Evolutionary conservation across 2,329 filamentous ascomycete genomes (phyloP).

Genomic region (Fusarium tricinctum): DNA sequence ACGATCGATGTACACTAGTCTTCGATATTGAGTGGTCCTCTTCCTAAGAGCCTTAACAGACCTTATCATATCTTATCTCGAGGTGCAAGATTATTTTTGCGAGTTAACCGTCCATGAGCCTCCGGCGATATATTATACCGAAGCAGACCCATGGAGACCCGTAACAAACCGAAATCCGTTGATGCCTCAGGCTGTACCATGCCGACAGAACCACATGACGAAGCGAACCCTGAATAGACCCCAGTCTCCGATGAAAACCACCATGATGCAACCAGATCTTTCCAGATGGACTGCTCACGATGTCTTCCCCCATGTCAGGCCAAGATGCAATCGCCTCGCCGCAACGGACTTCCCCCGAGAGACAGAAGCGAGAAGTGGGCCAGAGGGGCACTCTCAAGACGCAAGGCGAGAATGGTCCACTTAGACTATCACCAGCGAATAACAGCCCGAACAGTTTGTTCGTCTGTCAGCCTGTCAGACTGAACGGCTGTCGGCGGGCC

Average conservation of each 20-base stretch:
- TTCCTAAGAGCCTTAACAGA: conserved; percentile 19
- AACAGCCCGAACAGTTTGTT: neutral
- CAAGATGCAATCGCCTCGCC: conserved; percentile 15
- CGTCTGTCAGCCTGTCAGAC: neutral
- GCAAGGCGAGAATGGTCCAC: conserved; percentile 17
- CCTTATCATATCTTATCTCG: conserved; percentile 22
- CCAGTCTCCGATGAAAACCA: conserved; percentile 24
- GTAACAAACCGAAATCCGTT: neutral
- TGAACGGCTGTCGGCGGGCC: conserved; percentile 22
- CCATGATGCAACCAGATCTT: conserved; percentile 32
- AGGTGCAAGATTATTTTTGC: neutral
- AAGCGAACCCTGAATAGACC: conserved; percentile 10
- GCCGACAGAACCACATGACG: neutral
- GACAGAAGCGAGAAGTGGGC: conserved; percentile 14
- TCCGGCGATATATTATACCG: too few species aligned
- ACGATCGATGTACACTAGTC: conserved; percentile 5
- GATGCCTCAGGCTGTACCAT: conserved; percentile 5
- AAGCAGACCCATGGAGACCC: neutral
- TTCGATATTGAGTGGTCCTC: conserved; percentile 9
- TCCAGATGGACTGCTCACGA: conserved; percentile 28
- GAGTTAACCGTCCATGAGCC: too few species aligned
- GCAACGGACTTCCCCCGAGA: conserved; percentile 38
- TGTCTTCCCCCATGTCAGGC: conserved; percentile 22
- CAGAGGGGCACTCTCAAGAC: conserved; percentile 4
- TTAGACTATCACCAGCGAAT: conserved; percentile 14